These are phyloP conservation scores for Talaromyces sp. DNA, from an alignment of 2,329 filamentous ascomycete species.

Conservation along the genomic window DNA sequence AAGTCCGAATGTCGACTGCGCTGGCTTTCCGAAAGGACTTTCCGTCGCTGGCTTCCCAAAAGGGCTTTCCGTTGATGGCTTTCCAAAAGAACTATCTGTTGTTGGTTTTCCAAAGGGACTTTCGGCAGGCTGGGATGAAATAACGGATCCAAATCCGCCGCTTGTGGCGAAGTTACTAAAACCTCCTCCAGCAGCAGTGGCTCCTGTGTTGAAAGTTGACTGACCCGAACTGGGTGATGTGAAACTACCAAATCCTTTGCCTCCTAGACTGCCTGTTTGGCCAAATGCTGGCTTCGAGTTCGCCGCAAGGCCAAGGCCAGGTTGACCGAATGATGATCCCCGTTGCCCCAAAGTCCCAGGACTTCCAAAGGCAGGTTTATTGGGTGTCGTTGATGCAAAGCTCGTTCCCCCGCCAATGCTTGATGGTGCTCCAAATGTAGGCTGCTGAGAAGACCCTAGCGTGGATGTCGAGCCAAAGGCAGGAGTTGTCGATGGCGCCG, in stretches of 20 bases:
- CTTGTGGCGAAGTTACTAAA: constrained; percentile 25
- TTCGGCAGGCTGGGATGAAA: constrained; percentile 20
- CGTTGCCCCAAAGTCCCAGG: constrained; percentile 34
- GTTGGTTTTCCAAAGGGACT: constrained; percentile 25
- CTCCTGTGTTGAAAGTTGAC: constrained; percentile 12
- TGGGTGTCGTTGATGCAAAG: constrained; percentile 32
- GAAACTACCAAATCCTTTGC: constrained; percentile 22
- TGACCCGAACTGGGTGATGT: constrained; percentile 17
- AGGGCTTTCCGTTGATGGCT: constrained; percentile 24
- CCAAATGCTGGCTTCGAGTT: constrained; percentile 29
- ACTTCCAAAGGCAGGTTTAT: constrained; percentile 33
- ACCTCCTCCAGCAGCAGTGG: constrained; percentile 12
- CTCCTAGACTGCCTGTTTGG: constrained; percentile 24
- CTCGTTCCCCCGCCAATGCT: constrained; percentile 24
- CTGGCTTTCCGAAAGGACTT: constrained; percentile 32
- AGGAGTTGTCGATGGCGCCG: constrained; percentile 30
- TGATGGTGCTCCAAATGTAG: constrained; percentile 32
- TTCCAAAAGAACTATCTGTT: constrained; percentile 30
- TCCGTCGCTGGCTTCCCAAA: constrained; percentile 30
- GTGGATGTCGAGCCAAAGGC: constrained; percentile 32
- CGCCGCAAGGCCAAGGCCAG: constrained; percentile 30
- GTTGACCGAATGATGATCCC: constrained; percentile 35
- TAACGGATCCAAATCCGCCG: constrained; percentile 40
- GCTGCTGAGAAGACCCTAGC: constrained; percentile 23
- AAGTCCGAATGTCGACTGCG: constrained; percentile 33